Evolutionary conservation across 2,329 filamentous ascomycete species (phyloP), one percentile per base, ranked within the genome.

Genomic region (Lachnellula cervina): DNA sequence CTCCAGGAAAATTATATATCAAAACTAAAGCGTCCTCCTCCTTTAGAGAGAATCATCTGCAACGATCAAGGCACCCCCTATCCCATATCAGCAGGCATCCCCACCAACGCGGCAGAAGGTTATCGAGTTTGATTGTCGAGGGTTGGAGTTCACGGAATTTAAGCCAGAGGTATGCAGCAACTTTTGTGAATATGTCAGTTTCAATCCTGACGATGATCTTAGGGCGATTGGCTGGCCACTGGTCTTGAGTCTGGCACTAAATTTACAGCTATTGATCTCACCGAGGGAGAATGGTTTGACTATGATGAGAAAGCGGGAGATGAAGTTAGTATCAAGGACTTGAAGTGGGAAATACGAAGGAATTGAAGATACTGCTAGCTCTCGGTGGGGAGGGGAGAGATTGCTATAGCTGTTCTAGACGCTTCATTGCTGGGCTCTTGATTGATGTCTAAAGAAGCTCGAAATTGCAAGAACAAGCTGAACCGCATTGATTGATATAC

Each of bases 211-310:
- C 47, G 44, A 38, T 45, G 32, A 19, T 42, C 43, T 6, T 50
- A 96, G 88, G 94, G 94, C 13, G 89, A 96, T 49, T 99, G 92
- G 89, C 77, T 93, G 55, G 92, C 88, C 0, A 90, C 88, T 47
- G 94, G 92, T 3, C 58, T 80, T 16, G 92, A 97, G 17, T 91
- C 90, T 0, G 80, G 79, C 9, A 94, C 89, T 42, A 89, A 90
- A 66, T 99, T 99, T 68, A 79, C 83, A 0, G 83, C 75, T 5
- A 88, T 97, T 52, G 92, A 97, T 64, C 74, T 99, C 54, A 77
- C 78, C 0, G 94, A 99, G 28, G 93, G 89, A 25, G 94, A 99
- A 66, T 99, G 94, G 94, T 99, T 88, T 72, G 93, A 97, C 66
- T 99, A 97, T 67, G 92, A 97, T 64, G 92, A 97, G 74, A 97